phyloP scores from a whole-genome alignment of 331 rosid species.

The Acacia pycnantha region DNA sequence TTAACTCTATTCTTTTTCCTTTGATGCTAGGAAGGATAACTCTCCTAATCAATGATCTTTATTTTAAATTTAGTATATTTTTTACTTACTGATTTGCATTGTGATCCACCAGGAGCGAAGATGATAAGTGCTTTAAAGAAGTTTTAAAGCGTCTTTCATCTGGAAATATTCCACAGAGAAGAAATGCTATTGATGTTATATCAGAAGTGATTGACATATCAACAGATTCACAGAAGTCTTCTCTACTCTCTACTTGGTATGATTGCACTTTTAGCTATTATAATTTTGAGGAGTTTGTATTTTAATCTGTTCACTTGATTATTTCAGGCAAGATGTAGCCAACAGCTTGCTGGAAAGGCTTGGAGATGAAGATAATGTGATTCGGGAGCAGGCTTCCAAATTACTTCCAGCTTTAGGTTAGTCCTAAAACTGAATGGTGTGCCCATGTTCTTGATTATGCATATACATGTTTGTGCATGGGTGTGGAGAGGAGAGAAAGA shows the following conservation, averaged over 20 bases:
- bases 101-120: slow-evolving; percentile 62
- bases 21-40: slow-evolving; percentile 5
- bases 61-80: slow-evolving; percentile 1
- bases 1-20: slow-evolving; percentile 26
- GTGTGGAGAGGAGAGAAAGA: not conserved
- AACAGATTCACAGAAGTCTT: slow-evolving; percentile 39
- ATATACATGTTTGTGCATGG: not conserved
- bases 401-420: slow-evolving; percentile 73
- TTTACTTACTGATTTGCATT: slow-evolving; percentile 21
- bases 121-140: slow-evolving; percentile 61
- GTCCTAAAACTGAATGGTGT: slow-evolving; percentile 24
- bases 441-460: not conserved
- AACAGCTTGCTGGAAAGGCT: slow-evolving; percentile 68
- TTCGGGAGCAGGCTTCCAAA: slow-evolving; percentile 61
- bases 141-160: slow-evolving; percentile 66
- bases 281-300: slow-evolving; percentile 15
- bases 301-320: slow-evolving; percentile 23
- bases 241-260: slow-evolving; percentile 60
- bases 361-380: slow-evolving; percentile 65
- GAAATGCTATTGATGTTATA: slow-evolving; percentile 82
- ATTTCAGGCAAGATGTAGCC: slow-evolving; percentile 71
- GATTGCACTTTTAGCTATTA: slow-evolving; percentile 18
- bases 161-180: slow-evolving; percentile 63
- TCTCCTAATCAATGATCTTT: slow-evolving; percentile 10
- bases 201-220: slow-evolving; percentile 59